Conservation (phyloP, 441 rosid genomes). For the Manihot esculenta region DNA sequence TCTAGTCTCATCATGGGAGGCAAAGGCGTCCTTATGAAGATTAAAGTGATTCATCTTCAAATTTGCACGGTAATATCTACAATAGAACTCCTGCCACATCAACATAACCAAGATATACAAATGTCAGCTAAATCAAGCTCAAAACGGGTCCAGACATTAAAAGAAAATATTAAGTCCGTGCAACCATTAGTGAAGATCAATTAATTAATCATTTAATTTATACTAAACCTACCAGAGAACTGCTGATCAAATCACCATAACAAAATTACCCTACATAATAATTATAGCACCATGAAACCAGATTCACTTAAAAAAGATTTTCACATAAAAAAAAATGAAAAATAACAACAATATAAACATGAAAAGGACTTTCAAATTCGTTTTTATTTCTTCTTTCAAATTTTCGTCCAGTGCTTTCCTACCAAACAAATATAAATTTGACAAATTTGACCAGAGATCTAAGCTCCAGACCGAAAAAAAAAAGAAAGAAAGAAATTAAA, state of each 20-base stretch:
- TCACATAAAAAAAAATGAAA: no score
- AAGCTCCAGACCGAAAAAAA: background rate
- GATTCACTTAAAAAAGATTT: no score
- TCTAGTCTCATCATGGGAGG: constrained; percentile 50
- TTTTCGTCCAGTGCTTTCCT: constrained; percentile 11
- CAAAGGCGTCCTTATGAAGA: constrained; percentile 62
- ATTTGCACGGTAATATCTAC: constrained; percentile 12
- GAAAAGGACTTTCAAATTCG: background rate
- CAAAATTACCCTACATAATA: no score
- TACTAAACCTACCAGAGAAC: no score
- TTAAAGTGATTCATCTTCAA: constrained; percentile 61
- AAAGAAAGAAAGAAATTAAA: background rate
- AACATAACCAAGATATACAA: background rate
- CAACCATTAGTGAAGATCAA: background rate
- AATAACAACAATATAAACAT: background rate
- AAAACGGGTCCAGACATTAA: background rate
- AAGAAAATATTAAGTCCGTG: background rate
- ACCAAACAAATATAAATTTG: constrained; percentile 16
- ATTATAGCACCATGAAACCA: background rate
- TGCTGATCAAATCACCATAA: no score
- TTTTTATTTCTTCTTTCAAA: background rate
- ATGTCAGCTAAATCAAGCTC: background rate
- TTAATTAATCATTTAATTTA: background rate
- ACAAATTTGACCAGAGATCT: constrained; percentile 25
- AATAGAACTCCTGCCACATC: constrained; percentile 37